Conservation (phyloP, 176 grass and related monocot species). For the Alloteropsis semialata region DNA sequence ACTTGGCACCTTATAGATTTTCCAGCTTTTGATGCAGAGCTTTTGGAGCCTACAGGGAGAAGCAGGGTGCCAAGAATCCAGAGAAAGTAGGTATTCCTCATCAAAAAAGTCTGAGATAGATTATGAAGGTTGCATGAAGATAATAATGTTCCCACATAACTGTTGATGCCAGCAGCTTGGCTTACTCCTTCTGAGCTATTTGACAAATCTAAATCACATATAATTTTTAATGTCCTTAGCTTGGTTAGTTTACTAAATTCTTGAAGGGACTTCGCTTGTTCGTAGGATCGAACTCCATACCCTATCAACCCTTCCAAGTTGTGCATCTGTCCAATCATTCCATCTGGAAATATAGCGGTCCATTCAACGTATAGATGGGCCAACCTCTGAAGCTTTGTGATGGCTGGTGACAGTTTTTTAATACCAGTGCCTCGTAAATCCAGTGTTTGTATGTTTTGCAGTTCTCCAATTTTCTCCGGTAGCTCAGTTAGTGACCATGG, state of each 20-base stretch:
- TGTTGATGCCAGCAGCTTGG: background rate
- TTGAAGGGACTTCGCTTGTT: background rate
- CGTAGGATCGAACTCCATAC: background rate
- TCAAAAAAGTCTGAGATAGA: too few relatives aligned
- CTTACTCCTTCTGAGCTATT: background rate
- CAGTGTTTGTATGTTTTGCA: background rate
- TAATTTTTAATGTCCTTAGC: background rate
- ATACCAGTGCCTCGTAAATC: background rate
- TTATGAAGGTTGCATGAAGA: background rate
- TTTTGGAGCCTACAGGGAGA: background rate
- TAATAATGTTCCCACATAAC: background rate
- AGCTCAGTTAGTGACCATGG: background rate
- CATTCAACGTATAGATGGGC: background rate
- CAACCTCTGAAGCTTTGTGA: background rate
- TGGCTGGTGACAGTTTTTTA: background rate
- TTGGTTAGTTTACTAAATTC: slow-evolving; percentile 1
- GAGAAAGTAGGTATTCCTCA: background rate
- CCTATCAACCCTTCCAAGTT: background rate
- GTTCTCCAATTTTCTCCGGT: background rate
- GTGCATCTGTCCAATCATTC: background rate
- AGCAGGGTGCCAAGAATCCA: background rate
- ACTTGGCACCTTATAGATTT: background rate
- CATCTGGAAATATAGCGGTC: background rate
- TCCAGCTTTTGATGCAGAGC: background rate
- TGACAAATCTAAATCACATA: background rate